phyloP scores from a whole-genome alignment of 345 rosid species.

The Citrus inodora region DNA sequence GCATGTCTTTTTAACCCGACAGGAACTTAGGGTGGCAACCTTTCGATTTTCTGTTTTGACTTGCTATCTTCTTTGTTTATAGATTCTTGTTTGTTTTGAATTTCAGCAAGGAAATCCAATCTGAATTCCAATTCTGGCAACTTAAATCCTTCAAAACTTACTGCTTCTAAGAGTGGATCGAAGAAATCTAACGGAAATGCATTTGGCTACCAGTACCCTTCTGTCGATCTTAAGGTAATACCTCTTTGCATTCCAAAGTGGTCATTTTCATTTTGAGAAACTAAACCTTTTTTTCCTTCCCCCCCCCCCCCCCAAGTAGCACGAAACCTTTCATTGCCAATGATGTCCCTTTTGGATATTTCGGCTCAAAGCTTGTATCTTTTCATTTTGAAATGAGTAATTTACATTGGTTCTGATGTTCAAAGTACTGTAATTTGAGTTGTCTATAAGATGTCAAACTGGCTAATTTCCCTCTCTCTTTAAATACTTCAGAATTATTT shows the following conservation, averaged over 20 bases:
- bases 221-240: conserved; percentile 43
- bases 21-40: too few relatives aligned
- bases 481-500: neutral
- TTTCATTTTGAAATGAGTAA: neutral
- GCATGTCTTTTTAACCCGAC: neutral
- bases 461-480: neutral
- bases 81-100: conserved; percentile 6
- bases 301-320: too few relatives aligned
- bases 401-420: neutral
- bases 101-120: conserved; percentile 42
- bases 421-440: neutral
- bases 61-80: neutral
- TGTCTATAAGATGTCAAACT: neutral
- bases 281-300: too few relatives aligned
- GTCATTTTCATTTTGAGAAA: neutral
- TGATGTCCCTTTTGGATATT: neutral
- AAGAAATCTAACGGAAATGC: conserved; percentile 33
- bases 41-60: neutral
- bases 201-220: conserved; percentile 49
- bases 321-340: neutral
- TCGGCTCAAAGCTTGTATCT: neutral
- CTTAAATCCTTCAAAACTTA: conserved; percentile 32
- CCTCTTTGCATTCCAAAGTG: neutral
- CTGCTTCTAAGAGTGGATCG: conserved; percentile 39
- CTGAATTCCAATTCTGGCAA: conserved; percentile 31